Conservation (phyloP, 139 green algal genomes). For the Pycnococcus provasolii region DNA sequence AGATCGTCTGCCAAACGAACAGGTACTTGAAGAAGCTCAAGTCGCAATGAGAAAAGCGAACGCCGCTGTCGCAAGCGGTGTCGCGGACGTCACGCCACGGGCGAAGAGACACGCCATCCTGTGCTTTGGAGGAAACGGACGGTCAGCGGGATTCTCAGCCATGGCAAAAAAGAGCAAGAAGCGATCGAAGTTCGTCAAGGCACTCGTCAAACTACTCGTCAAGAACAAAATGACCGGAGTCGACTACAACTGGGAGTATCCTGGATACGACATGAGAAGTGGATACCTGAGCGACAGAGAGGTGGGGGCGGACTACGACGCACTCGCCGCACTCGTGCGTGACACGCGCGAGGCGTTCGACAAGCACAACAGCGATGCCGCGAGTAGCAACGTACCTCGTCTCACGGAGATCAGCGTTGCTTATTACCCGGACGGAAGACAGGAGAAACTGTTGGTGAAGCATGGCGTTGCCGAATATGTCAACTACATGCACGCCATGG, state of each 20-base stretch:
- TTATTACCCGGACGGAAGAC: slow-evolving; percentile 22
- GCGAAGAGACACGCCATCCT: slow-evolving; percentile 8
- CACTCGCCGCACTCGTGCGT: not conserved
- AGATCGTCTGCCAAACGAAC: slow-evolving; percentile 11
- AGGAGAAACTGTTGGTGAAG: slow-evolving; percentile 8
- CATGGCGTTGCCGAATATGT: not conserved
- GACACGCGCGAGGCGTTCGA: slow-evolving; percentile 4
- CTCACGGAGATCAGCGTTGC: slow-evolving; percentile 1
- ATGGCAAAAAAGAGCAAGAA: not conserved
- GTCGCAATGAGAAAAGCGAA: not conserved
- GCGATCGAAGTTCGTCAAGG: slow-evolving; percentile 5
- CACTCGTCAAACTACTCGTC: not conserved
- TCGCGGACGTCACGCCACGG: not conserved
- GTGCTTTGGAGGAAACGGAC: slow-evolving; percentile 16
- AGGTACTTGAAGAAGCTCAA: not conserved
- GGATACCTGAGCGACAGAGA: not conserved
- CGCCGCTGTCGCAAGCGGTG: not conserved
- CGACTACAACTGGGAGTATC: slow-evolving; percentile 27
- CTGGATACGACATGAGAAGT: not conserved
- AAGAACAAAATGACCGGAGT: slow-evolving; percentile 16
- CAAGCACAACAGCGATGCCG: not conserved
- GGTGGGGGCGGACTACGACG: not conserved
- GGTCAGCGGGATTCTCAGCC: slow-evolving; percentile 5
- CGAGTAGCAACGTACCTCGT: not conserved
- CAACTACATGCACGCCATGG: slow-evolving; percentile 7